Conservation (phyloP, 257 asterid species). For the Salvia miltiorrhiza region DNA sequence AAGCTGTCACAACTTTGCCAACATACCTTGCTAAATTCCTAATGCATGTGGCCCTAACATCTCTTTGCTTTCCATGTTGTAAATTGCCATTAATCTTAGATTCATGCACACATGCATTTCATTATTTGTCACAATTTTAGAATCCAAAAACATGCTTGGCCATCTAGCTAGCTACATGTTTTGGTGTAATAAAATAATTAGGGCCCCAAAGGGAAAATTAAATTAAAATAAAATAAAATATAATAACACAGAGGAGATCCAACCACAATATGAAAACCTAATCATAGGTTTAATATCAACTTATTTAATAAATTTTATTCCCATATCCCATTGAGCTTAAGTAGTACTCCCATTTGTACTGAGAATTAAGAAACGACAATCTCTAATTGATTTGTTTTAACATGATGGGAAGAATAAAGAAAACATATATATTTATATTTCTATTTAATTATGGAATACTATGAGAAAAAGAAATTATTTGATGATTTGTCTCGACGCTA, state of each 20-base stretch:
- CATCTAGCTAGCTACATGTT: background rate
- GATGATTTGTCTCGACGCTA: too few relatives aligned
- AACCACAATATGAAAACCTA: background rate
- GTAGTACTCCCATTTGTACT: background rate
- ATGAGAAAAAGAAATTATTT: background rate
- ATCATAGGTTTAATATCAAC: background rate
- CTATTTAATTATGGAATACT: background rate
- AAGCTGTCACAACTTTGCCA: slow-evolving; percentile 29
- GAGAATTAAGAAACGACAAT: background rate
- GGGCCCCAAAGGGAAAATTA: background rate
- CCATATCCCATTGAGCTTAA: background rate
- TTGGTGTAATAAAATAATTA: background rate
- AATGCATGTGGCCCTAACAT: background rate
- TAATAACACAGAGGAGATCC: background rate
- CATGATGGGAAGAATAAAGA: background rate
- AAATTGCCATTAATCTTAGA: slow-evolving; percentile 9
- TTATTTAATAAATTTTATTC: background rate
- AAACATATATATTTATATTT: background rate
- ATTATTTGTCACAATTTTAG: background rate
- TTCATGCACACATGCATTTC: slow-evolving; percentile 26
- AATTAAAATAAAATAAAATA: background rate
- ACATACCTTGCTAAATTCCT: slow-evolving; percentile 15
- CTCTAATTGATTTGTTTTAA: background rate
- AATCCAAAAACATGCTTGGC: slow-evolving; percentile 6
- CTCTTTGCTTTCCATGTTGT: background rate